Percentiles rank a stretch among this genome's conserved stretches.
Evolutionary conservation across 768 basidiomycete species (phyloP).

Genomic region (Trichaptum fuscoviolaceum): DNA sequence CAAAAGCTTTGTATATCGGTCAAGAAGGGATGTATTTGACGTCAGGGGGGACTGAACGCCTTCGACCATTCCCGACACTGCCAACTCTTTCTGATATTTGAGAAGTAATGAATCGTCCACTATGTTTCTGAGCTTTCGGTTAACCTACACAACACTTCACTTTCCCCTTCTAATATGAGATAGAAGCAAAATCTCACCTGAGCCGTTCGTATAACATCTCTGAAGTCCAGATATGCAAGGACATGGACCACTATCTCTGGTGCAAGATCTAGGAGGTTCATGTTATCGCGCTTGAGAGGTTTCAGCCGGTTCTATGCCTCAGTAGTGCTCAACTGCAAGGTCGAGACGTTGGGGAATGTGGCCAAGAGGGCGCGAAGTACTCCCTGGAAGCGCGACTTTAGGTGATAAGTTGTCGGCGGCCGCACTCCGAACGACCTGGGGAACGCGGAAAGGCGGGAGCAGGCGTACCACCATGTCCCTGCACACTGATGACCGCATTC

Average conservation of each 20-base stretch:
- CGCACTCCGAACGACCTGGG: constrained; percentile 1
- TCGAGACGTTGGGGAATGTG: not conserved
- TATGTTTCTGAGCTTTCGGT: not conserved
- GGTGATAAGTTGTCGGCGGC: not conserved
- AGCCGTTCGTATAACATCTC: not conserved
- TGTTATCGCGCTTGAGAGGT: not conserved
- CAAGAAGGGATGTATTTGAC: not conserved
- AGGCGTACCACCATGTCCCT: not conserved
- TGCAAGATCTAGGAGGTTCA: not conserved
- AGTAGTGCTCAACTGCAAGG: not conserved
- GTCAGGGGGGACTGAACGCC: not conserved
- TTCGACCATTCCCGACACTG: not conserved
- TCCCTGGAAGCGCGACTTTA: not conserved
- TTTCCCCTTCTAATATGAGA: not conserved
- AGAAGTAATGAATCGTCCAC: not conserved
- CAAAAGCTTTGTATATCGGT: not conserved
- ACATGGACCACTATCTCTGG: not conserved
- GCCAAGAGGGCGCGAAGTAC: not conserved
- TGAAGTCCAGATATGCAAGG: not conserved
- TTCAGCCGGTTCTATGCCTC: not conserved
- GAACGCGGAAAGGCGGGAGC: not conserved
- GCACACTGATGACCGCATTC: not conserved
- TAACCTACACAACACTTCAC: not conserved
- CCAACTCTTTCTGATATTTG: not conserved
- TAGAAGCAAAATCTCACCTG: not conserved